Evolutionary conservation across 1,139 yeast genomes (phyloP).

Genomic region (Pichia kudriavzevii): DNA sequence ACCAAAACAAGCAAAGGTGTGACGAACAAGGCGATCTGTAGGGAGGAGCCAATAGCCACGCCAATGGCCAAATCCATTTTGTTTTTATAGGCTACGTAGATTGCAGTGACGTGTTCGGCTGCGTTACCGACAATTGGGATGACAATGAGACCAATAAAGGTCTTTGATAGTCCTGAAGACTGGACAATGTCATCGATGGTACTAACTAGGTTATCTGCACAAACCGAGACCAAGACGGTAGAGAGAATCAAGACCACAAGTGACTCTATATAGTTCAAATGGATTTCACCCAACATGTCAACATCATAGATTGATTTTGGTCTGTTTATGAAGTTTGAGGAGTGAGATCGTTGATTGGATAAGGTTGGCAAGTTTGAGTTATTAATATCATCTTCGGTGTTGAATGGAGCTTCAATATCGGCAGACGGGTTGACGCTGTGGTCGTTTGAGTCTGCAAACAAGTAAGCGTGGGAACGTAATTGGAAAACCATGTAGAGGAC

Average conservation of each 20-base stretch:
- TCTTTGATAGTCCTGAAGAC: conserved; percentile 79
- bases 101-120: conserved; percentile 96
- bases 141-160: conserved; percentile 87
- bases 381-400: conserved; percentile 15
- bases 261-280: conserved; percentile 37
- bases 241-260: conserved; percentile 46
- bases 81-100: conserved; percentile 88
- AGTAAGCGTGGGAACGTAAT: conserved; percentile 69
- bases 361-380: not conserved
- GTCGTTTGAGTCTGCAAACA: conserved; percentile 38
- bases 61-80: conserved; percentile 97
- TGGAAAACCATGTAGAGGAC: conserved; percentile 78
- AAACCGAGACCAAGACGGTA: conserved; percentile 77
- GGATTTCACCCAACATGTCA: conserved; percentile 21
- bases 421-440: conserved; percentile 9
- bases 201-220: conserved; percentile 91
- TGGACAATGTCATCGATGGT: conserved; percentile 86
- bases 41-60: conserved; percentile 94
- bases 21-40: conserved; percentile 89
- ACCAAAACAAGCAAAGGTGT: conserved; percentile 90
- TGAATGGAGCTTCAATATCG: conserved; percentile 29
- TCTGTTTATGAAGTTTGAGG: conserved; percentile 20
- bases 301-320: conserved; percentile 26
- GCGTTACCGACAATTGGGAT: conserved; percentile 98
- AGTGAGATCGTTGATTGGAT: conserved; percentile 11